These are phyloP conservation scores for Phaseolus lunatus DNA, from an alignment of 306 rosid species.

Conservation along the genomic window DNA sequence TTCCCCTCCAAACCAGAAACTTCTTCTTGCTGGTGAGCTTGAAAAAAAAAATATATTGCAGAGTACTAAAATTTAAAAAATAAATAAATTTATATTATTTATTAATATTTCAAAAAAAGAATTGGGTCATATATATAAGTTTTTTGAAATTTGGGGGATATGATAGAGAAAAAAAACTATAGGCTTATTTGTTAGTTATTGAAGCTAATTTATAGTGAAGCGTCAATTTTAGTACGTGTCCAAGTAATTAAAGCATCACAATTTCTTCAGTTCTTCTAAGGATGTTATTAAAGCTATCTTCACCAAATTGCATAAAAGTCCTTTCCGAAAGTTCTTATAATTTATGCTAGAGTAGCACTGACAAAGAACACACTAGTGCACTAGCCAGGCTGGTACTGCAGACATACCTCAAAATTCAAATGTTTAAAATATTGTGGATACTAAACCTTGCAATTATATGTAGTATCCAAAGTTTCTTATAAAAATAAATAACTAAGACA, in stretches of 20 bases:
- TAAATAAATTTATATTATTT: too few relatives aligned
- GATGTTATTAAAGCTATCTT: not conserved
- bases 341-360: not conserved
- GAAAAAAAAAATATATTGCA: too few relatives aligned
- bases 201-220: not conserved
- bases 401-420: not conserved
- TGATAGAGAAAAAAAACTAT: not conserved
- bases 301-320: constrained; percentile 15
- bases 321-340: not conserved
- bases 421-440: not conserved
- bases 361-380: not conserved
- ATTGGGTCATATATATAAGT: too few relatives aligned
- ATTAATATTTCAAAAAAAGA: too few relatives aligned
- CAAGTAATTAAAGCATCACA: constrained; percentile 10
- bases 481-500: not conserved
- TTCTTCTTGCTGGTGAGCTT: not conserved
- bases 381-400: not conserved
- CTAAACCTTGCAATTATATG: not conserved
- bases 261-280: not conserved
- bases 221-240: not conserved
- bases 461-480: not conserved
- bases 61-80: too few relatives aligned
- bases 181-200: not conserved
- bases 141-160: too few relatives aligned
- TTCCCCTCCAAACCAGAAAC: not conserved